Percentiles rank a stretch among this genome's conserved stretches.
phyloP scores from a whole-genome alignment of 495 filamentous ascomycete species.

The Alectoria sarmentosa region DNA sequence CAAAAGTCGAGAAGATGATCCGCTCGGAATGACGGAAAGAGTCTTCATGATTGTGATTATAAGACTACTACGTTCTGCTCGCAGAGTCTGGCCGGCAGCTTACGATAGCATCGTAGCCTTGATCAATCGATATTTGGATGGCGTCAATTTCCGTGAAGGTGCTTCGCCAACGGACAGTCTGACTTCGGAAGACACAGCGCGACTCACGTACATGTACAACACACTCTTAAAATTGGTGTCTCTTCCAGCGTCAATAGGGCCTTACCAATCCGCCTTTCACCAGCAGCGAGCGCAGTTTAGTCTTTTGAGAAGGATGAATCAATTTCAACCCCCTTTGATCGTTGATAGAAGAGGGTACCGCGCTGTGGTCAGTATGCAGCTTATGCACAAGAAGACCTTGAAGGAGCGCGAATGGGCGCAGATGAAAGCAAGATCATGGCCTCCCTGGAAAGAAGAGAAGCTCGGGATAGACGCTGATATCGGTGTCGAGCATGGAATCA shows the following conservation, averaged over 20 bases:
- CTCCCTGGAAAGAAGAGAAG: conserved; percentile 61
- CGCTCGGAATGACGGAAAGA: conserved; percentile 17
- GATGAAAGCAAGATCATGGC: conserved; percentile 59
- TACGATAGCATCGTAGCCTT: conserved; percentile 40
- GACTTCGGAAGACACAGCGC: conserved; percentile 13
- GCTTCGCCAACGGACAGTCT: not conserved
- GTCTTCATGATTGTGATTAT: conserved; percentile 37
- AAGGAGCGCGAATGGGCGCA: conserved; percentile 51
- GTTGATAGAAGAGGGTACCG: conserved; percentile 57
- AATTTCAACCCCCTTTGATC: conserved; percentile 46
- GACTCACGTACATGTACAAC: conserved; percentile 41
- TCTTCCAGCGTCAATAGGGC: conserved; percentile 40
- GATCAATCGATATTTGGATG: conserved; percentile 25
- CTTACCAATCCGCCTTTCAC: conserved; percentile 41
- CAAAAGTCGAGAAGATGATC: not conserved
- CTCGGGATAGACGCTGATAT: conserved; percentile 51
- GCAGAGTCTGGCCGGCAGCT: conserved; percentile 49
- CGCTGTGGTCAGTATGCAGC: conserved; percentile 50
- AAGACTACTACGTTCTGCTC: conserved; percentile 53
- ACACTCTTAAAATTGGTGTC: conserved; percentile 48
- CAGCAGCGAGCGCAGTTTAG: conserved; percentile 59
- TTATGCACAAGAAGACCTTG: conserved; percentile 56
- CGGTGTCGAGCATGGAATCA: conserved; percentile 48
- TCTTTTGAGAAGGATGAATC: conserved; percentile 54
- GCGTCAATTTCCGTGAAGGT: conserved; percentile 14